These are phyloP conservation scores for Nannizzia gypsea DNA, from an alignment of 2,329 filamentous ascomycete genomes.

Conservation along the genomic window DNA sequence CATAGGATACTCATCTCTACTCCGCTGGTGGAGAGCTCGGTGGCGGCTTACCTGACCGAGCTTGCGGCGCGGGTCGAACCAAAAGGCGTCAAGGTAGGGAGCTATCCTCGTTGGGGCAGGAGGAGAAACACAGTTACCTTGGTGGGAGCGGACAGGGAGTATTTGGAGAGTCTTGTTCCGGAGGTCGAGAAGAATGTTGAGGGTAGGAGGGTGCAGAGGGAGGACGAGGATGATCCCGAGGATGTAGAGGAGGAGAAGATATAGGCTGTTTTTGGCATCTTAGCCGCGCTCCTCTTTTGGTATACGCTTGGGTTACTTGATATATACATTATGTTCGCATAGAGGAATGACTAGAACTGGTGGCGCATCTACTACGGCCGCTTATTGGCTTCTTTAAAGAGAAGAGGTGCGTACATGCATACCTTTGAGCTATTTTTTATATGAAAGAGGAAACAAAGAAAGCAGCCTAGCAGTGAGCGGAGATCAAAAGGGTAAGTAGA, in stretches of 20 bases:
- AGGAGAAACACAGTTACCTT: constrained; percentile 80
- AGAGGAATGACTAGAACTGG: not conserved
- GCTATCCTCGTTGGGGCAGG: constrained; percentile 88
- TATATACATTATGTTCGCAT: not conserved
- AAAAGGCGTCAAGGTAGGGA: constrained; percentile 81
- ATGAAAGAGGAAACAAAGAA: not conserved
- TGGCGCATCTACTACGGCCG: no score
- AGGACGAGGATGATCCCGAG: constrained; percentile 57
- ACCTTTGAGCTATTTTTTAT: constrained; percentile 4
- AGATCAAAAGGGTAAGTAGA: not conserved
- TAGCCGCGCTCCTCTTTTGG: not conserved
- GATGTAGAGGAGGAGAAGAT: constrained; percentile 18
- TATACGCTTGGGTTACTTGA: not conserved
- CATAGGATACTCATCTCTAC: constrained; percentile 74
- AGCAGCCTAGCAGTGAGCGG: not conserved
- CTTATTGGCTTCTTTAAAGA: no score
- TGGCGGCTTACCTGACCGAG: constrained; percentile 72
- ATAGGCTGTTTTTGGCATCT: not conserved
- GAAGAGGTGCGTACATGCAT: not conserved
- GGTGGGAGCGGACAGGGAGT: constrained; percentile 62
- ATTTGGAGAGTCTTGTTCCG: constrained; percentile 62
- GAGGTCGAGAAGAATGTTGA: constrained; percentile 69
- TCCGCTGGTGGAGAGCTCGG: constrained; percentile 70
- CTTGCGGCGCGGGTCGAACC: constrained; percentile 61
- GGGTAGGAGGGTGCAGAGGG: constrained; percentile 55